Evolutionary conservation across 352 stramenopile genomes (phyloP).

Genomic region (Phytophthora multivora): DNA sequence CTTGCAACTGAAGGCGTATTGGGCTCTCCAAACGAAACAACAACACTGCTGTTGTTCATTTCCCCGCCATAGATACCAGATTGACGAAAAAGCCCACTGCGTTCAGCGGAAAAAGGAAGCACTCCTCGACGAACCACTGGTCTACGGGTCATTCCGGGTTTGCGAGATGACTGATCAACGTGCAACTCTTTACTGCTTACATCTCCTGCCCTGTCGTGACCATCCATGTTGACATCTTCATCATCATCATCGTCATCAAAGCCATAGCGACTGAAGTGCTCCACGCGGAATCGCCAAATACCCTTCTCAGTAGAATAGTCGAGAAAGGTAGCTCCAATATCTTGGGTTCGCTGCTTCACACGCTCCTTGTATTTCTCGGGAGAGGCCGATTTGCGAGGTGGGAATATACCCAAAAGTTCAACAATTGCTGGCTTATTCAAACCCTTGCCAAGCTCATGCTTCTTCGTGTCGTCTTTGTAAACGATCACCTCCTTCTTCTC

Average conservation of each 20-base stretch:
- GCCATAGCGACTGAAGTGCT: constrained; percentile 88
- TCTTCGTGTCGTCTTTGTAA: constrained; percentile 86
- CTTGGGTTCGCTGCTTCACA: constrained; percentile 74
- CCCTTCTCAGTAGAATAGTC: constrained; percentile 76
- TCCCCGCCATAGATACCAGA: constrained; percentile 47
- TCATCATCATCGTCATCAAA: constrained; percentile 79
- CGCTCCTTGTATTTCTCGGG: constrained; percentile 74
- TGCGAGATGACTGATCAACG: constrained; percentile 27
- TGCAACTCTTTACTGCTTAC: constrained; percentile 18
- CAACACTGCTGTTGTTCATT: constrained; percentile 20
- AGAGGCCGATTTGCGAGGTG: constrained; percentile 61
- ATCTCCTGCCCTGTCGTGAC: constrained; percentile 12
- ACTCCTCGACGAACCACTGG: constrained; percentile 24
- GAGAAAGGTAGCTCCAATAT: constrained; percentile 80
- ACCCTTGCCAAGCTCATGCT: constrained; percentile 72
- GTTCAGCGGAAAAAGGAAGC: constrained; percentile 32
- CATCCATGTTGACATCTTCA: constrained; percentile 55
- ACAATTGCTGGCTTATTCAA: constrained; percentile 84
- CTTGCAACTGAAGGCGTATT: constrained; percentile 9
- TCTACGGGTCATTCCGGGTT: constrained; percentile 33
- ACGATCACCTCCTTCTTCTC: constrained; percentile 89
- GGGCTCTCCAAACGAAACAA: constrained; percentile 46
- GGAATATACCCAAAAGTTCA: constrained; percentile 79
- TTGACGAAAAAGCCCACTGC: constrained; percentile 46
- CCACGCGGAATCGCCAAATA: constrained; percentile 86